phyloP scores from a whole-genome alignment of 306 rosid genomes.

The Rubus idaeus region DNA sequence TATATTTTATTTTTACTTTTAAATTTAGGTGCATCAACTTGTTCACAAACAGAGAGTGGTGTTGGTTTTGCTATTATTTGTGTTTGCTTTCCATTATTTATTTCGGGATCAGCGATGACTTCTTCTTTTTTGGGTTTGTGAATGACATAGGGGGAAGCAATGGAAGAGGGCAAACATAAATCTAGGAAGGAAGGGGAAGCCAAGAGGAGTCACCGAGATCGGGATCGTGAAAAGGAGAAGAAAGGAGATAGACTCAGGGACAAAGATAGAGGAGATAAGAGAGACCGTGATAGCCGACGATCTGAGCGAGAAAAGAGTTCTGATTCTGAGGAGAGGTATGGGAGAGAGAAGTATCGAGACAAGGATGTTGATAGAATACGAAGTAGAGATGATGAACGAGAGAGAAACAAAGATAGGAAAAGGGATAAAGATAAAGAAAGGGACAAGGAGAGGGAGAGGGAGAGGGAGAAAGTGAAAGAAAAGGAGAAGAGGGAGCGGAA shows the following conservation, averaged over 20 bases:
- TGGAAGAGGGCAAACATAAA: constrained; percentile 68
- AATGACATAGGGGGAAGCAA: constrained; percentile 31
- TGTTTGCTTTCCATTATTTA: neutral
- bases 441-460: constrained; percentile 42
- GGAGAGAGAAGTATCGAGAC: constrained; percentile 47
- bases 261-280: constrained; percentile 33
- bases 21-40: neutral
- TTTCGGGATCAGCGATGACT: neutral
- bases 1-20: neutral
- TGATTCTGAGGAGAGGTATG: constrained; percentile 40
- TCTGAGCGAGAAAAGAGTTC: constrained; percentile 50
- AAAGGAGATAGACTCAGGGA: constrained; percentile 34
- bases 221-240: constrained; percentile 48
- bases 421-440: constrained; percentile 33
- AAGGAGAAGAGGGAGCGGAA: constrained; percentile 34
- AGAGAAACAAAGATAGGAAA: constrained; percentile 23
- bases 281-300: constrained; percentile 43
- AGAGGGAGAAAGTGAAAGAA: constrained; percentile 35
- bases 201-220: constrained; percentile 61
- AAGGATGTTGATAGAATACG: constrained; percentile 11
- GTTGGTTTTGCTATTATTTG: neutral
- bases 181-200: constrained; percentile 59
- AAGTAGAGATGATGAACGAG: constrained; percentile 22
- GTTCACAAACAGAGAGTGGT: neutral
- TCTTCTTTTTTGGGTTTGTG: neutral